phyloP scores from a whole-genome alignment of 129 eudicot genomes.

The Logfia minima region DNA sequence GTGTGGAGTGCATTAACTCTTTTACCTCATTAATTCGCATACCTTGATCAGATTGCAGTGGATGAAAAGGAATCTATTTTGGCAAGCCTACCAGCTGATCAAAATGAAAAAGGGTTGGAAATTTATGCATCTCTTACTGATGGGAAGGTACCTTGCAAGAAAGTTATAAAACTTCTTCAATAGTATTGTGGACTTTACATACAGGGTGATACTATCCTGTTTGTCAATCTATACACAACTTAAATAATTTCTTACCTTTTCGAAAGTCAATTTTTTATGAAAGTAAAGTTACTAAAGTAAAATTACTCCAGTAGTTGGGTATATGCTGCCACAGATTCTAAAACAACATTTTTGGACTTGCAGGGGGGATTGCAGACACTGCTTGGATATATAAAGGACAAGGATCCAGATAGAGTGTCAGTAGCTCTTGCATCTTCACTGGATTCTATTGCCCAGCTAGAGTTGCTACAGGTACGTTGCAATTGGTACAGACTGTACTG shows the following conservation, averaged over 20 bases:
- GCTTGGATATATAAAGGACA: constrained; percentile 72
- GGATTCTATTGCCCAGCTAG: constrained; percentile 84
- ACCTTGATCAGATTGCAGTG: constrained; percentile 63
- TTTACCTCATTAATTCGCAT: neutral
- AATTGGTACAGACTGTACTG: constrained; percentile 6
- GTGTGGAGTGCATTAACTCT: neutral
- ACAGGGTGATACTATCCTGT: neutral
- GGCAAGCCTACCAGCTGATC: constrained; percentile 77
- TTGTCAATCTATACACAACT: neutral
- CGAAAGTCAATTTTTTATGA: neutral
- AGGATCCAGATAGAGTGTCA: constrained; percentile 89
- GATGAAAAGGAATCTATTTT: constrained; percentile 89
- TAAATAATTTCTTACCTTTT: neutral
- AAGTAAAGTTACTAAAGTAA: neutral
- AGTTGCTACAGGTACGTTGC: constrained; percentile 77
- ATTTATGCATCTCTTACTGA: constrained; percentile 73
- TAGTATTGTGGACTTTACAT: neutral
- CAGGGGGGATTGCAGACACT: constrained; percentile 84
- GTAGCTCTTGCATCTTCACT: constrained; percentile 86
- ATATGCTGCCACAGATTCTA: constrained; percentile 11
- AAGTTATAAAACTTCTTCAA: constrained; percentile 7
- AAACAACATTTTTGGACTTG: constrained; percentile 18
- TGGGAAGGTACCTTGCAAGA: constrained; percentile 67
- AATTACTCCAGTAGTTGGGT: constrained; percentile 3
- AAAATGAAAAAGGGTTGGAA: constrained; percentile 67